phyloP scores from a whole-genome alignment of 768 basidiomycete genomes.

The Rubroboletus satanas region DNA sequence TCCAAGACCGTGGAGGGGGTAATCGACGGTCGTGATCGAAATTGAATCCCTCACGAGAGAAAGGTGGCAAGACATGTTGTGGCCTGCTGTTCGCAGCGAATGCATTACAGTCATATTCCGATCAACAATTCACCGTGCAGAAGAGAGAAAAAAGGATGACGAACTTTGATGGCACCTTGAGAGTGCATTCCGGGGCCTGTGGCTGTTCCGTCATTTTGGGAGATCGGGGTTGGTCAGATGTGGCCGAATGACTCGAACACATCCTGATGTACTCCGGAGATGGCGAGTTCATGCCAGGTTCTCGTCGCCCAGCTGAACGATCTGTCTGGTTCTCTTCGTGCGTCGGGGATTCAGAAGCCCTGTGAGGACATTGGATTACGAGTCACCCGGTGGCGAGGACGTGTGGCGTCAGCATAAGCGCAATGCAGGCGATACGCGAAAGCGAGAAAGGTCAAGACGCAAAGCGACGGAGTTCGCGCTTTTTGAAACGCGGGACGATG shows the following conservation, averaged over 20 bases:
- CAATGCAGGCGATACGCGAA: slow-evolving; percentile 23
- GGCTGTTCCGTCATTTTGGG: slow-evolving; percentile 17
- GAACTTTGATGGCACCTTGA: slow-evolving; percentile 25
- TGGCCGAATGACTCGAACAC: slow-evolving; percentile 17
- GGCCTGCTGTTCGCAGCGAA: slow-evolving; percentile 29
- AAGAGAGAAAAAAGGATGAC: slow-evolving; percentile 14
- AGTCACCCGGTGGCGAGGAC: slow-evolving; percentile 17
- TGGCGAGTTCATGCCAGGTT: slow-evolving; percentile 13
- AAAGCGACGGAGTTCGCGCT: slow-evolving; percentile 14
- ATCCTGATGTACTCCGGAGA: slow-evolving; percentile 23
- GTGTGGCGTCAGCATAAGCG: slow-evolving; percentile 33
- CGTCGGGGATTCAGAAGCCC: slow-evolving; percentile 31
- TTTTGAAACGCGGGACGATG: slow-evolving; percentile 10
- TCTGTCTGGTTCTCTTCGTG: slow-evolving; percentile 19
- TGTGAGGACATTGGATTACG: slow-evolving; percentile 19
- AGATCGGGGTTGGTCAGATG: slow-evolving; percentile 18
- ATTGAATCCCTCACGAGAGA: slow-evolving; percentile 30
- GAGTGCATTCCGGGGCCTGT: slow-evolving; percentile 20
- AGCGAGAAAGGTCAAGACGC: slow-evolving; percentile 7
- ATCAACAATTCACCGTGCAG: slow-evolving; percentile 20
- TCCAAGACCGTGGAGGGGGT: slow-evolving; percentile 32
- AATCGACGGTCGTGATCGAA: slow-evolving; percentile 34
- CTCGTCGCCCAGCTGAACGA: slow-evolving; percentile 12
- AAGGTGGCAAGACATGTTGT: slow-evolving; percentile 33
- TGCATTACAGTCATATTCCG: slow-evolving; percentile 20